Percentiles rank a stretch among this genome's conserved stretches.
Conservation (phyloP, 805 yeast genomes). For the Yarrowia alimentaria region DNA sequence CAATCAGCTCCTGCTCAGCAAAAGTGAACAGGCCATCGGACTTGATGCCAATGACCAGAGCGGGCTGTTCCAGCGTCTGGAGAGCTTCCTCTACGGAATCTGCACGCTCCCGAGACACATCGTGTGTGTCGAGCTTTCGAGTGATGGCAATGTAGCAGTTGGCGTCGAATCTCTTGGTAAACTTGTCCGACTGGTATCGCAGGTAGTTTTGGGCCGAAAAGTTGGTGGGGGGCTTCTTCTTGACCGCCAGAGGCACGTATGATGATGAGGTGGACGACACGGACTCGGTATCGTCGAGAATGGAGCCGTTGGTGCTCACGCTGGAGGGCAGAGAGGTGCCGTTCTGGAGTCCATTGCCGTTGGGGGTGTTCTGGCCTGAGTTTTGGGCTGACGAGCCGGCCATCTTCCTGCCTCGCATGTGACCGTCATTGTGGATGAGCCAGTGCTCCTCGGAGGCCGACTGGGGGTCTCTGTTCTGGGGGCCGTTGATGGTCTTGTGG, state of each 20-base stretch:
- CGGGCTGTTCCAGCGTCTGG: constrained; percentile 63
- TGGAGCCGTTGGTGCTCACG: constrained; percentile 20
- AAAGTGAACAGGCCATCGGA: constrained; percentile 92
- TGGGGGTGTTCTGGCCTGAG: too few species aligned
- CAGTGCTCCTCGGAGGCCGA: constrained; percentile 68
- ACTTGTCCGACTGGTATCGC: constrained; percentile 91
- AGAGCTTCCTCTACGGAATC: constrained; percentile 53
- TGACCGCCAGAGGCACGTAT: constrained; percentile 18
- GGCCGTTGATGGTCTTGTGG: constrained; percentile 38
- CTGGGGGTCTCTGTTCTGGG: constrained; percentile 35
- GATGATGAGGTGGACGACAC: constrained; percentile 27
- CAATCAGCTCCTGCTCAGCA: constrained; percentile 84
- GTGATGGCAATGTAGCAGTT: constrained; percentile 94
- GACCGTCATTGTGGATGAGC: constrained; percentile 88
- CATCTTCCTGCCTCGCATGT: constrained; percentile 40
- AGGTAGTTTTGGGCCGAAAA: constrained; percentile 95
- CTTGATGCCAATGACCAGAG: constrained; percentile 80
- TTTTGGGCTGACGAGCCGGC: too few species aligned
- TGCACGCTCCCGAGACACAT: constrained; percentile 77
- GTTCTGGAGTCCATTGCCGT: too few species aligned
- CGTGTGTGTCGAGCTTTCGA: constrained; percentile 92
- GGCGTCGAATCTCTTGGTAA: constrained; percentile 87
- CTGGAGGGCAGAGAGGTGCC: constrained; percentile 1
- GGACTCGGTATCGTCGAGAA: constrained; percentile 29
- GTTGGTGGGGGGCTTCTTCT: constrained; percentile 49